Evolutionary conservation across 2,329 filamentous ascomycete species (phyloP).

Genomic region (Tolypocladium sp.): DNA sequence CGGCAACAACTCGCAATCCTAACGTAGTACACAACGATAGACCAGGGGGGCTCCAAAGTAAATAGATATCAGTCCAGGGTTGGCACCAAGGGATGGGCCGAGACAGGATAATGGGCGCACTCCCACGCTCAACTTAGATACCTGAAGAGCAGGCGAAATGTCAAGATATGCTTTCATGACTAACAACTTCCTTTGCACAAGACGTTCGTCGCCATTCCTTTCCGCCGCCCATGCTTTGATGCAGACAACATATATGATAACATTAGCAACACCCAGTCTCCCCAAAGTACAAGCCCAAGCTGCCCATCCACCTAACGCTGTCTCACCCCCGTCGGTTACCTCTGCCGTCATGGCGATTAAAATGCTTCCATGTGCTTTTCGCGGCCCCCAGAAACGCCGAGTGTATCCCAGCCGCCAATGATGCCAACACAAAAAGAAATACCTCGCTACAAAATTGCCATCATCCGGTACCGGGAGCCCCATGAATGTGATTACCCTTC

Average conservation of each 20-base stretch:
- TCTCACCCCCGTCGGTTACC: not conserved
- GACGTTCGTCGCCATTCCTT: not conserved
- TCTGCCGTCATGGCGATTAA: not conserved
- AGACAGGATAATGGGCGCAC: not conserved
- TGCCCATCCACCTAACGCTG: not conserved
- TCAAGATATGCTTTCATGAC: slow-evolving; percentile 1
- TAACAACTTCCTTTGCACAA: not conserved
- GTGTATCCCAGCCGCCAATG: not conserved
- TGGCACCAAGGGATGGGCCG: not conserved
- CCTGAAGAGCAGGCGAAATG: slow-evolving; percentile 1
- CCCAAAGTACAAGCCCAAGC: not conserved
- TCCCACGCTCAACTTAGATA: not conserved
- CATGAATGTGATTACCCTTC: not conserved
- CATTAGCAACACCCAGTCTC: not conserved
- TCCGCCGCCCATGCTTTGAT: not conserved
- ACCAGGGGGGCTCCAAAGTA: not conserved
- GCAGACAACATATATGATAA: not conserved
- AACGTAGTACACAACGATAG: not conserved
- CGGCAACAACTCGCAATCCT: not conserved
- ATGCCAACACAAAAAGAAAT: not conserved
- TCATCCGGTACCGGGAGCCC: not conserved
- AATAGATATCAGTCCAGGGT: not conserved
- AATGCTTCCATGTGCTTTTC: not conserved
- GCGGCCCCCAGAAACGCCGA: not conserved
- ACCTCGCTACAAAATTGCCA: not conserved